A percentile compares a stretch with the other conserved stretches of the same genome.
These are phyloP conservation scores for Blastocystis sp. DNA, from an alignment of 352 stramenopile genomes.

Conservation along the genomic window DNA sequence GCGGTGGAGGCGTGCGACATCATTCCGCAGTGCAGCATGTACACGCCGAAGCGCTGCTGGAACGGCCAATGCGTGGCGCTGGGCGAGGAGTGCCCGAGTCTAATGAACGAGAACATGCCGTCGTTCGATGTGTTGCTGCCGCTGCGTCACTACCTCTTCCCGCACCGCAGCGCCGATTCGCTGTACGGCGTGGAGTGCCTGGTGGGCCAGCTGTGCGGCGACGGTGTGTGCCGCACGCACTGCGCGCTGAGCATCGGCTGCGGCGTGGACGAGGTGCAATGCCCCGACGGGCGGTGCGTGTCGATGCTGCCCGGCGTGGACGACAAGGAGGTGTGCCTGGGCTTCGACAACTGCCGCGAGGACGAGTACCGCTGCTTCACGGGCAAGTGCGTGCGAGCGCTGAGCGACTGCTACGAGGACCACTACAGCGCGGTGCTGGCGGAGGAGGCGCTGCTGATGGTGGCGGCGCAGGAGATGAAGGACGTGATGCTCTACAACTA, in stretches of 20 bases:
- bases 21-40: neutral
- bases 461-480: neutral
- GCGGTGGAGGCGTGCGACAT: neutral
- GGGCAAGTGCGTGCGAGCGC: neutral
- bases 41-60: neutral
- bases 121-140: neutral
- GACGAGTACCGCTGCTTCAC: slow-evolving; percentile 17
- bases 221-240: neutral
- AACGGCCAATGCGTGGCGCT: slow-evolving; percentile 3
- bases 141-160: neutral
- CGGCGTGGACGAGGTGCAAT: neutral
- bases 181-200: neutral
- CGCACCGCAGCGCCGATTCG: neutral
- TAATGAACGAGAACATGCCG: neutral
- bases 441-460: neutral
- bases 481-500: slow-evolving; percentile 11
- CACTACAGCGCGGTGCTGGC: neutral
- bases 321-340: neutral
- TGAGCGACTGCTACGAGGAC: slow-evolving; percentile 6
- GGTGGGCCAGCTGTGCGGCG: slow-evolving; percentile 12
- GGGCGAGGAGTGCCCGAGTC: neutral
- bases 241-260: neutral
- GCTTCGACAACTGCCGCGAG: neutral
- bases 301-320: neutral
- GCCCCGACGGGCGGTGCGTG: slow-evolving; percentile 23